A percentile compares a stretch with the other conserved stretches of the same genome.
phyloP scores from a whole-genome alignment of 345 rosid genomes.

The Aethionema arabicum region DNA sequence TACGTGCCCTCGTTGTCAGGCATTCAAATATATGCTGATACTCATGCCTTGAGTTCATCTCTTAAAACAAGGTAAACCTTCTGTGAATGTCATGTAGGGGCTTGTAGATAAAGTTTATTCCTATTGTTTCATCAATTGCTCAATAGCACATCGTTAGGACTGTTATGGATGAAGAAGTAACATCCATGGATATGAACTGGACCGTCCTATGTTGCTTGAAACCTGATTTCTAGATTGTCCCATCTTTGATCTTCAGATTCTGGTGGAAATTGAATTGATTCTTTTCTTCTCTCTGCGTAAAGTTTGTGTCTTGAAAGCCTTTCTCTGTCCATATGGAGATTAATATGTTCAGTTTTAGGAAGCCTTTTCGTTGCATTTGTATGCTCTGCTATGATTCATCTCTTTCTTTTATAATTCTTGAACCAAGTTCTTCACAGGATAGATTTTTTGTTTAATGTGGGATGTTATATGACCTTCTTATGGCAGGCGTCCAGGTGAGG shows the following conservation, averaged over 20 bases:
- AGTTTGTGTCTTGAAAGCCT: neutral
- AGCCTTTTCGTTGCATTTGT: neutral
- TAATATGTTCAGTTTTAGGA: neutral
- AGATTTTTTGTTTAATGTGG: neutral
- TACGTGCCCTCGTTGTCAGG: constrained; percentile 71
- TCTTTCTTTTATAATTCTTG: neutral
- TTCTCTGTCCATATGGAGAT: neutral
- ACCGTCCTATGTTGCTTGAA: neutral
- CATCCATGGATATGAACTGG: neutral
- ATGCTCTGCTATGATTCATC: neutral
- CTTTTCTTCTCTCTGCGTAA: neutral
- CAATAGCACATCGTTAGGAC: neutral
- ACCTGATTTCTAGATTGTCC: neutral
- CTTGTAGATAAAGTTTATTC: neutral
- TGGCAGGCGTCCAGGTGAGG: constrained; percentile 55
- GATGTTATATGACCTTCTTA: neutral
- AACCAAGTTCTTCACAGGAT: neutral
- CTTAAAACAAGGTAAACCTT: constrained; percentile 46
- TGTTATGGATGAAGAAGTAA: neutral
- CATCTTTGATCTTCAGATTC: neutral
- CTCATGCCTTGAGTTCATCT: constrained; percentile 41
- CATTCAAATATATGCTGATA: constrained; percentile 59
- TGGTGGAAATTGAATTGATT: neutral
- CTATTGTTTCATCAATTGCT: neutral
- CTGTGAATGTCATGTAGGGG: neutral